These are phyloP conservation scores for Stereocaulon alpinum DNA, from an alignment of 495 filamentous ascomycete species.

Conservation along the genomic window DNA sequence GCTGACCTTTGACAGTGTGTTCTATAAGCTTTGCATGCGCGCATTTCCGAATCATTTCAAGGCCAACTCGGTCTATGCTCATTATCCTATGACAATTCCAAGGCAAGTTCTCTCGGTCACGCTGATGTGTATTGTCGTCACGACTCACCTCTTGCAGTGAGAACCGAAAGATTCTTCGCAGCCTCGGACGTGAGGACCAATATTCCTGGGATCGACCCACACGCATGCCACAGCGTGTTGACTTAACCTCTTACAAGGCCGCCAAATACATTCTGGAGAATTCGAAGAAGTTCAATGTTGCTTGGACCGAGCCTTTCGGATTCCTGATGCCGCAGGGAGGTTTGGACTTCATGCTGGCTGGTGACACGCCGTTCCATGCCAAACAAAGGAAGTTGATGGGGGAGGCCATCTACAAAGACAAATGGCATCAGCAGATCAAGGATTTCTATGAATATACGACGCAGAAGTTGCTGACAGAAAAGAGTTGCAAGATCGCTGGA, in stretches of 20 bases:
- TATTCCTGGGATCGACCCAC: constrained; percentile 61
- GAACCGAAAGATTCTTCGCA: constrained; percentile 61
- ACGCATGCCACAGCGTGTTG: constrained; percentile 33
- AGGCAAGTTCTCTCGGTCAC: background rate
- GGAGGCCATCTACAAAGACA: constrained; percentile 35
- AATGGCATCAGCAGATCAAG: constrained; percentile 43
- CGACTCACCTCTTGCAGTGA: constrained; percentile 32
- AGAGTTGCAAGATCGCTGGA: constrained; percentile 47
- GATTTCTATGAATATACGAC: constrained; percentile 53
- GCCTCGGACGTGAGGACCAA: constrained; percentile 57
- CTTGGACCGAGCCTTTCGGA: constrained; percentile 49
- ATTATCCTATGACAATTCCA: constrained; percentile 76
- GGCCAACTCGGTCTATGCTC: constrained; percentile 72
- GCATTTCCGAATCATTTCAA: constrained; percentile 77
- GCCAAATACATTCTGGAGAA: constrained; percentile 54
- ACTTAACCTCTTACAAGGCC: constrained; percentile 50
- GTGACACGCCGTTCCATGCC: constrained; percentile 35
- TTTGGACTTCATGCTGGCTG: constrained; percentile 45
- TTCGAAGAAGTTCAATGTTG: constrained; percentile 50
- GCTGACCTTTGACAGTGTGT: constrained; percentile 34
- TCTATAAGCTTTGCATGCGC: constrained; percentile 72
- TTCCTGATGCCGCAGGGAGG: constrained; percentile 46
- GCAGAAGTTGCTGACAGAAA: constrained; percentile 50
- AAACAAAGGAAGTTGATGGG: constrained; percentile 36
- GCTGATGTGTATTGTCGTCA: background rate